These are phyloP conservation scores for Heracleum sosnowskyi DNA, from an alignment of 129 eudicot genomes.

Conservation along the genomic window DNA sequence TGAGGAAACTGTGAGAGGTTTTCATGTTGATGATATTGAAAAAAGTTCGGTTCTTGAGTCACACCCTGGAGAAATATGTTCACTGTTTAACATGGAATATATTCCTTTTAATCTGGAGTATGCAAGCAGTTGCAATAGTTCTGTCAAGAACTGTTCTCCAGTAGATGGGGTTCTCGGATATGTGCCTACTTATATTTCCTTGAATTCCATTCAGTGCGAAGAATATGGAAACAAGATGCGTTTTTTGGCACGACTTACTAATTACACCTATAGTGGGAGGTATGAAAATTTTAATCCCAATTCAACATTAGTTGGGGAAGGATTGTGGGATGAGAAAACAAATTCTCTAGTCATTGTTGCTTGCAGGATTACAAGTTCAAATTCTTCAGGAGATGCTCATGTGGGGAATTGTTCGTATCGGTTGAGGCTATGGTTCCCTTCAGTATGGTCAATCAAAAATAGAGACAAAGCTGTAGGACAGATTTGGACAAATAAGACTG, in stretches of 20 bases:
- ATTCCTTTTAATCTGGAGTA: slow-evolving; percentile 35
- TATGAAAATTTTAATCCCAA: slow-evolving; percentile 23
- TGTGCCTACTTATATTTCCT: slow-evolving; percentile 30
- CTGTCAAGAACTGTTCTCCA: slow-evolving; percentile 26
- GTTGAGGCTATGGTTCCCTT: slow-evolving; percentile 43
- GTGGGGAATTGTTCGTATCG: slow-evolving; percentile 60
- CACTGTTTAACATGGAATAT: slow-evolving; percentile 10
- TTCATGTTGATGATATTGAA: slow-evolving; percentile 8
- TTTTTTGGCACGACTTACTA: slow-evolving; percentile 30
- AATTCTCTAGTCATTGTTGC: slow-evolving; percentile 37
- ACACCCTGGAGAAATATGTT: slow-evolving; percentile 27
- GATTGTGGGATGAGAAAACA: slow-evolving; percentile 52
- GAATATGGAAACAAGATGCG: slow-evolving; percentile 25
- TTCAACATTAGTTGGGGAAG: slow-evolving; percentile 57
- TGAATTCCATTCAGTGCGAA: slow-evolving; percentile 48
- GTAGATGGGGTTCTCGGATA: slow-evolving; percentile 18
- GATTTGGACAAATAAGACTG: slow-evolving; percentile 47
- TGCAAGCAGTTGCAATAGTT: slow-evolving; percentile 15
- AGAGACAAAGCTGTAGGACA: slow-evolving; percentile 38
- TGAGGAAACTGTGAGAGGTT: slow-evolving; percentile 18
- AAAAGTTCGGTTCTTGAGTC: slow-evolving; percentile 20
- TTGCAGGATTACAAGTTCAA: slow-evolving; percentile 41
- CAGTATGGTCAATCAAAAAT: slow-evolving; percentile 35
- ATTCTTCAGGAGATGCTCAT: slow-evolving; percentile 22
- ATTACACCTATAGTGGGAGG: slow-evolving; percentile 16